These are phyloP conservation scores for Colletotrichum lentis DNA, from an alignment of 2,329 filamentous ascomycete genomes.

Conservation along the genomic window DNA sequence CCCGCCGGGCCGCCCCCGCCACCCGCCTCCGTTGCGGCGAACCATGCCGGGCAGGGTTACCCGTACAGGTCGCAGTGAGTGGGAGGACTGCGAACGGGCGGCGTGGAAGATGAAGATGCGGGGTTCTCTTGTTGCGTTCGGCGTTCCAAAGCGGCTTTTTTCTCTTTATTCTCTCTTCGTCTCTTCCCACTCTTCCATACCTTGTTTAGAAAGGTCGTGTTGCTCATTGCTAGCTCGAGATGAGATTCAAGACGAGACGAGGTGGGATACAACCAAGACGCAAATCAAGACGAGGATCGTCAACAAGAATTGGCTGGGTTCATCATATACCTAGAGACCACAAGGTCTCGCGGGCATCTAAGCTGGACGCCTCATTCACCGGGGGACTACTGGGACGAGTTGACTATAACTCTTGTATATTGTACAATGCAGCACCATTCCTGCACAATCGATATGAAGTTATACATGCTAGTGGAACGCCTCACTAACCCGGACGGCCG, in stretches of 20 bases:
- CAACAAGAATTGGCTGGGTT: neutral
- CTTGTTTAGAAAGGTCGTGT: neutral
- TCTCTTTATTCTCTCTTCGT: too few species aligned
- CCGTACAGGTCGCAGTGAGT: slow-evolving; percentile 39
- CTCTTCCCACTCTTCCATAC: too few species aligned
- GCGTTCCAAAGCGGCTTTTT: slow-evolving; percentile 8
- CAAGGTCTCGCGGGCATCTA: neutral
- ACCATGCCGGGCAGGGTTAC: slow-evolving; percentile 49
- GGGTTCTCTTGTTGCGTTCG: slow-evolving; percentile 21
- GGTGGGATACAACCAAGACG: slow-evolving; percentile 8
- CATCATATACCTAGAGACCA: neutral
- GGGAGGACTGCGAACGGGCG: slow-evolving; percentile 28
- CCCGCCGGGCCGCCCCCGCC: slow-evolving; percentile 60
- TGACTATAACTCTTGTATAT: slow-evolving; percentile 19
- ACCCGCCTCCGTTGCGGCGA: slow-evolving; percentile 40
- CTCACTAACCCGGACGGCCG: slow-evolving; percentile 9
- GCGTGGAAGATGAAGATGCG: slow-evolving; percentile 20
- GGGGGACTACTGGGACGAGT: slow-evolving; percentile 7
- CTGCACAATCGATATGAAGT: slow-evolving; percentile 10
- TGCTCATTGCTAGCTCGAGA: slow-evolving; percentile 19
- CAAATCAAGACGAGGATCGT: neutral
- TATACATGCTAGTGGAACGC: slow-evolving; percentile 32
- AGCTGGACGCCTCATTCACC: slow-evolving; percentile 13
- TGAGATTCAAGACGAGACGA: neutral
- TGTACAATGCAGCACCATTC: slow-evolving; percentile 13